Base-by-base conservation (phyloP, 1,139 yeast species). In the Geotrichum restrictum region DNA sequence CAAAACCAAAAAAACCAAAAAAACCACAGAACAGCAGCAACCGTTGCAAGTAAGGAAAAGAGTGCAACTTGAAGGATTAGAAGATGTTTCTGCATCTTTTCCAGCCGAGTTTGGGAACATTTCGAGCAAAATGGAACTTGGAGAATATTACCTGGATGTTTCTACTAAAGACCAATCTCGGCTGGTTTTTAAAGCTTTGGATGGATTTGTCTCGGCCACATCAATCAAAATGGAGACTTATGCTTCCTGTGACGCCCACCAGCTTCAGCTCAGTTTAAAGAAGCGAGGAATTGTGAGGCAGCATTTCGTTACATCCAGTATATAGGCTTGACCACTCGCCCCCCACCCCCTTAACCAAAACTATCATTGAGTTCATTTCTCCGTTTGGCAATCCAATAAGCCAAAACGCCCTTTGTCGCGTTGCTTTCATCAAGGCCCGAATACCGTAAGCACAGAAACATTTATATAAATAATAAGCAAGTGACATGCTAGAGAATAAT, bases 241-340 rank as follows among this genome's bases (percentile, higher is more conserved):
- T 43, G 48, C 42, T 8, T 43, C 51, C n/a, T 54, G 56, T 24
- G 44, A 52, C 14, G 57, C 57, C 10, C 41, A 39, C 14, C 56
- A 53, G 27, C 46, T 51, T 32, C 37, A 47, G 18, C 41, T 51
- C 3, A 51, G 56, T 34, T 19, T 56, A 27, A 47, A 50, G 16
- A 56, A 56, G 46, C 29, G 60, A 45, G 60, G 59, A 5, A 40
- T 56, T 19, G 43, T 42, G 7, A 32, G 32, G 3, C 52, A 56
- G 44, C 45, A 21, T 10, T 50, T 52, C 21, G 14, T 43, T 5
- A 29, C 21, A 18, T 18, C 29, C 31, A n/a, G n/a, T n/a, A n/a
- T n/a, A n/a, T n/a, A n/a, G n/a, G n/a, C n/a, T n/a, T n/a, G n/a
- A n/a, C n/a, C n/a, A n/a, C n/a, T n/a, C n/a, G n/a, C n/a, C n/a